Evolutionary conservation across 2,329 filamentous ascomycete species (phyloP).

Genomic region (Clonostachys sp.): DNA sequence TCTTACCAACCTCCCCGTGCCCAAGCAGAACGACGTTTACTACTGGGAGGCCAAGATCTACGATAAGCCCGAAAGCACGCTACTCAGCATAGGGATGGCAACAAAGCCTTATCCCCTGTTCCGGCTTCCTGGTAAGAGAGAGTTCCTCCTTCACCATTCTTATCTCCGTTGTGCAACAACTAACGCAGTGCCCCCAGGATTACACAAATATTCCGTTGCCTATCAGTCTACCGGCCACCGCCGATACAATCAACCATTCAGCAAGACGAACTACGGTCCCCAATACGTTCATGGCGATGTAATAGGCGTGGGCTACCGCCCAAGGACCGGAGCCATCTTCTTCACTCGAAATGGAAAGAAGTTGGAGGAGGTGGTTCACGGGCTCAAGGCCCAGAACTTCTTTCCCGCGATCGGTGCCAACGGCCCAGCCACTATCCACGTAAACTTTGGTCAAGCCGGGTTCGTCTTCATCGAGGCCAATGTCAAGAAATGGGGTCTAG

Average conservation of each 20-base stretch:
- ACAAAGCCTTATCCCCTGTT: slow-evolving; percentile 98
- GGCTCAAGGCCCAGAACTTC: slow-evolving; percentile 91
- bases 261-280: slow-evolving; percentile 73
- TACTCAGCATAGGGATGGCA: slow-evolving; percentile 87
- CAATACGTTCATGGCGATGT: slow-evolving; percentile 90
- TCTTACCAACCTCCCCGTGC: slow-evolving; percentile 92
- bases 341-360: slow-evolving; percentile 98
- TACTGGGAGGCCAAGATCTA: slow-evolving; percentile 99
- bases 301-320: slow-evolving; percentile 90
- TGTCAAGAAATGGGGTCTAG: slow-evolving; percentile 98
- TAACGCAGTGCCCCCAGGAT: slow-evolving; percentile 44
- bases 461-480: slow-evolving; percentile 99
- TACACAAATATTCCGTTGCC: slow-evolving; percentile 87
- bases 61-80: slow-evolving; percentile 86
- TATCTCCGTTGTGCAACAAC: neutral
- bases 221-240: slow-evolving; percentile 86
- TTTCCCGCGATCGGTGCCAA: slow-evolving; percentile 97
- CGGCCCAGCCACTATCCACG: slow-evolving; percentile 86
- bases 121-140: slow-evolving; percentile 76
- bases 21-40: slow-evolving; percentile 98
- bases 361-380: slow-evolving; percentile 89
- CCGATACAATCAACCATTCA: slow-evolving; percentile 90
- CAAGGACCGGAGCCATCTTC: slow-evolving; percentile 90
- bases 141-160: slow-evolving; percentile 1
- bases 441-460: slow-evolving; percentile 96